Base-by-base conservation (phyloP, 2,329 filamentous ascomycete species). In the Dactylellina cionopaga region DNA sequence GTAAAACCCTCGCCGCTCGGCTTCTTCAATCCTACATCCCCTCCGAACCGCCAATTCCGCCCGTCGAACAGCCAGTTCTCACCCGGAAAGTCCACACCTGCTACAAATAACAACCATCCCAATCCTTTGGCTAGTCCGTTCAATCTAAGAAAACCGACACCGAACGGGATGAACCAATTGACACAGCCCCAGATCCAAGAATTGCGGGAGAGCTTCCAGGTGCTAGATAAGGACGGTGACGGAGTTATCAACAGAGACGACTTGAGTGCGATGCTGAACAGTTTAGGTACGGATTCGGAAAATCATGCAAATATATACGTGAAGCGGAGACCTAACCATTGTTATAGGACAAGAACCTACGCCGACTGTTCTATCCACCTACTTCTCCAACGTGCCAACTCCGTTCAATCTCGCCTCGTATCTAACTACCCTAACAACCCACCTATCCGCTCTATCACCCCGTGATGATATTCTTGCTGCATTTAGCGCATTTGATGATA, bases 401-500 rank as follows among this genome's bases (percentile, higher is more conserved):
- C 90, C 90, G 0, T 89, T 97, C 77, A 90, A 91, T 47, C 87
- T 99, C 39, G 91, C 93, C 0, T 87, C 89, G 2, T 99, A 96
- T 79, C 85, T 99, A 19, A 94, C 92, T 78, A 89, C 89, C 0
- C 83, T 99, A 1, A 91, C 93, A 0, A 86, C 87, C 7, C 85
- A 91, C 1, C 83, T 98, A 2, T 87, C 88, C 0, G 86, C 88
- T 0, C 83, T 98, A 15, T 96, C 92, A 0, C 89, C 91, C 0
- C 87, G 88, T 19, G 85, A 88, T 13, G 95, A 99, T 79, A 85
- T 99, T 7, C 83, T 92, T 17, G 94, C 92, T 0, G 95, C 95
- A 0, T 94, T 99, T 76, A 92, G 92, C 1, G 95, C 95, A 0
- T 98, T 98, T 79, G 95, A 99, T 78, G 91, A 96, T 74, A 92